These are phyloP conservation scores for Blastobotrys ciferrii DNA, from an alignment of 1,139 yeast species.

Conservation along the genomic window DNA sequence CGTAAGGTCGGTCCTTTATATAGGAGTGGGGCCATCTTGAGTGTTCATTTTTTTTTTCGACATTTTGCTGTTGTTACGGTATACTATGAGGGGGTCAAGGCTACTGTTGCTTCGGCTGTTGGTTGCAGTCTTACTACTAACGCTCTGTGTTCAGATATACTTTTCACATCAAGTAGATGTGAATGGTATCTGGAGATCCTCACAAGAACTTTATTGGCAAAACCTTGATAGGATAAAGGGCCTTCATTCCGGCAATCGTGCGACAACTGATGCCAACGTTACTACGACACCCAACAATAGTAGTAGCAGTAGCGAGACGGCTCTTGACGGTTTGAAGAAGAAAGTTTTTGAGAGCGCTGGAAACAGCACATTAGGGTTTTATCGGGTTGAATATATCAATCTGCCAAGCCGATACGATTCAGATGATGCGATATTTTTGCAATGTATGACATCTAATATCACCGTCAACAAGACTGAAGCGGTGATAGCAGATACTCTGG, in stretches of 20 bases:
- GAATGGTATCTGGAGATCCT: not conserved
- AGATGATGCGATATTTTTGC: constrained; percentile 4
- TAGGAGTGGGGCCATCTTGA: not conserved
- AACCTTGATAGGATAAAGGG: not conserved
- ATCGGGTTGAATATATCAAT: constrained; percentile 9
- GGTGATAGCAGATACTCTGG: not conserved
- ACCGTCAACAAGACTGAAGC: constrained; percentile 1
- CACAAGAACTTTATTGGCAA: not conserved
- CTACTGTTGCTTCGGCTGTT: not conserved
- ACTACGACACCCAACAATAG: not conserved
- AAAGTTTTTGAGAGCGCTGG: not conserved
- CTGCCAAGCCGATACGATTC: constrained; percentile 5
- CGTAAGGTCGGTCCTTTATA: not conserved
- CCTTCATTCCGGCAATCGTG: not conserved
- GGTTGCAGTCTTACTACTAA: not conserved
- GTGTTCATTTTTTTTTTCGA: not conserved
- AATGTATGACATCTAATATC: not conserved
- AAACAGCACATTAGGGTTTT: constrained; percentile 7
- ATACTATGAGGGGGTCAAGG: not conserved
- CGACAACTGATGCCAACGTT: not conserved
- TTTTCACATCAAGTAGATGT: not conserved
- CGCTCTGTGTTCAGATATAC: not conserved
- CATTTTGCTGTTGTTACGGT: too few species aligned
- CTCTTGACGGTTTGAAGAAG: not conserved
- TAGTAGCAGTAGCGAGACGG: not conserved